Evolutionary conservation across 2,329 filamentous ascomycete species (phyloP).

Genomic region (Claviceps pazoutovae): DNA sequence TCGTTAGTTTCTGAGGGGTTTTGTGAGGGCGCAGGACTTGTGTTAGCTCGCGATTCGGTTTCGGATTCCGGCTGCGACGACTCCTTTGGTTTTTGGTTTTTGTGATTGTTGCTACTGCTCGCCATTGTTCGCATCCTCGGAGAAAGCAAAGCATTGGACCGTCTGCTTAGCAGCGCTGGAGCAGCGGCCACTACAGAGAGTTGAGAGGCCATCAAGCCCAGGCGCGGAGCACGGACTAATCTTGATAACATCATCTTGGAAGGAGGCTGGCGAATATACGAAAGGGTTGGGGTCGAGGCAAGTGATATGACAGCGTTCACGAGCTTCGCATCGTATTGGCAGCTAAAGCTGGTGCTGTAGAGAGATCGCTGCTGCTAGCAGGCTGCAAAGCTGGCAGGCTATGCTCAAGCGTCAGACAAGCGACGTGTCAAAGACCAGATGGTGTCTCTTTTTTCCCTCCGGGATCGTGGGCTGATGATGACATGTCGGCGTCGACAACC

Average conservation of each 20-base stretch:
- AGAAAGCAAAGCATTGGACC: constrained; percentile 9
- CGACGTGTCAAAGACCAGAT: neutral
- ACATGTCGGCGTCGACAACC: neutral
- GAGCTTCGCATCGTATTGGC: constrained; percentile 2
- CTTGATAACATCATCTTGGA: constrained; percentile 25
- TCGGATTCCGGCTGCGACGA: neutral
- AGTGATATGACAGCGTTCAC: neutral
- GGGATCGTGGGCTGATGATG: neutral
- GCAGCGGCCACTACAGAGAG: constrained; percentile 14
- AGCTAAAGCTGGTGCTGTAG: neutral
- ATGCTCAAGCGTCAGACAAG: neutral
- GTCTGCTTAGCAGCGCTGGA: constrained; percentile 14
- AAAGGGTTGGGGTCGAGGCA: neutral
- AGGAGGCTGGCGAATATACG: neutral
- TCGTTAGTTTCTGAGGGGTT: neutral
- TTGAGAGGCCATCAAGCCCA: constrained; percentile 18
- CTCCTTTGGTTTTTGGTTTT: constrained; percentile 3
- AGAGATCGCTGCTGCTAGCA: neutral
- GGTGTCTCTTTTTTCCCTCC: neutral
- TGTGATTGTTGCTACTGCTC: constrained; percentile 8
- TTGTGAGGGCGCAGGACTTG: constrained; percentile 4
- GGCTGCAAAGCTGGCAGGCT: neutral
- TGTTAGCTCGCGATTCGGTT: constrained; percentile 1
- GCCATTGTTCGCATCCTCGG: constrained; percentile 19
- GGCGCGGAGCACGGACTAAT: constrained; percentile 19